phyloP scores from a whole-genome alignment of 1,284 basidiomycete genomes.

The Tilletia setariae region DNA sequence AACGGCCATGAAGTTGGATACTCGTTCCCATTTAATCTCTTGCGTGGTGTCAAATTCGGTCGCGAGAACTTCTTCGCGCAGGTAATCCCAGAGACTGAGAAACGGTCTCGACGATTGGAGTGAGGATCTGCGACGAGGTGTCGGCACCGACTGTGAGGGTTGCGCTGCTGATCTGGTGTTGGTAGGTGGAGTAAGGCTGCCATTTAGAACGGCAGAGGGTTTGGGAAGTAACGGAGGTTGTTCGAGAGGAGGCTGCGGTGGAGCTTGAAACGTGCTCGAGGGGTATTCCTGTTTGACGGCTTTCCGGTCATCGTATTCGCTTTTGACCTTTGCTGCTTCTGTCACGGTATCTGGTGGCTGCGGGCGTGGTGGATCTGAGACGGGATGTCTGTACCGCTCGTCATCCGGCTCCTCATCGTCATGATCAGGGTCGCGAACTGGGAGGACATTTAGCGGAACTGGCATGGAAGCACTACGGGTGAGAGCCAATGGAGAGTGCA shows the following conservation, averaged over 20 bases:
- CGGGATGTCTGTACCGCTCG: too few relatives aligned
- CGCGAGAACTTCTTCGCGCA: conserved; percentile 73
- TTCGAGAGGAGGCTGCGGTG: too few relatives aligned
- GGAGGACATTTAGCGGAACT: background rate
- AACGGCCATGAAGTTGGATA: conserved; percentile 91
- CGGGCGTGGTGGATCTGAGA: too few relatives aligned
- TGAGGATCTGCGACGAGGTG: background rate
- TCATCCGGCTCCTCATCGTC: too few relatives aligned
- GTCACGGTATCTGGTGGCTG: background rate
- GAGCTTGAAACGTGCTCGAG: too few relatives aligned
- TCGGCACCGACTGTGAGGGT: background rate
- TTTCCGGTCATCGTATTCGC: background rate
- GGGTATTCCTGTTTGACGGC: too few relatives aligned
- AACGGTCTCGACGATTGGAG: conserved; percentile 19
- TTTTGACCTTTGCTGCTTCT: background rate
- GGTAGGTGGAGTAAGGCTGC: too few relatives aligned
- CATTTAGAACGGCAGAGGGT: too few relatives aligned
- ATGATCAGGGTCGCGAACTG: too few relatives aligned
- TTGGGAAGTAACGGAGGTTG: too few relatives aligned
- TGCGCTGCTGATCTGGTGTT: too few relatives aligned
- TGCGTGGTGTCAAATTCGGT: conserved; percentile 90
- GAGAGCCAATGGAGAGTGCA: background rate
- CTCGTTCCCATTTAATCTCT: conserved; percentile 93
- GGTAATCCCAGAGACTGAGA: conserved; percentile 81
- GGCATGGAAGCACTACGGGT: background rate